A percentile compares a stretch with the other conserved stretches of the same genome.
Evolutionary conservation across 768 basidiomycete genomes (phyloP).

Genomic region (Cystobasidium tubakii): DNA sequence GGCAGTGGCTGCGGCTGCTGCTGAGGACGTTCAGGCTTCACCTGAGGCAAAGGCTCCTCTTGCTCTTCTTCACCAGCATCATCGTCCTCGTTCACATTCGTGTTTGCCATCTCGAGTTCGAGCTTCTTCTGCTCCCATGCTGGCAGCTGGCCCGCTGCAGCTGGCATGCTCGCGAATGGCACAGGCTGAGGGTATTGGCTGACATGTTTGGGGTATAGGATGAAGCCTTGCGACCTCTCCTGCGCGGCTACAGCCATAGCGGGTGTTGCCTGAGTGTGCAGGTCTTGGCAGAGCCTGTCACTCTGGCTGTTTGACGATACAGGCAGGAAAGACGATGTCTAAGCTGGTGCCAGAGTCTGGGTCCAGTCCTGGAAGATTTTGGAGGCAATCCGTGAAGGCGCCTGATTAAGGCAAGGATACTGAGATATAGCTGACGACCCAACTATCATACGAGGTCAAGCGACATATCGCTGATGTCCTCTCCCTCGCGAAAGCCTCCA

Average conservation of each 20-base stretch:
- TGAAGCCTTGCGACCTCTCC: constrained; percentile 10
- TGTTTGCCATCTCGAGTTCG: constrained; percentile 12
- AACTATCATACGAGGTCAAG: no score
- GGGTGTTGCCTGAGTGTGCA: neutral
- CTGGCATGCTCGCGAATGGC: constrained; percentile 6
- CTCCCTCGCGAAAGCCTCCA: no score
- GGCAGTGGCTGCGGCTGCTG: neutral
- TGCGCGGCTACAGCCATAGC: neutral
- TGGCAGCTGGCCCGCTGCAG: constrained; percentile 20
- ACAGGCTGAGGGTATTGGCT: constrained; percentile 30
- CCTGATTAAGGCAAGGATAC: no score
- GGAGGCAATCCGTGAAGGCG: no score
- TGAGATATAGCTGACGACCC: no score
- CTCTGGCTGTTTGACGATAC: no score
- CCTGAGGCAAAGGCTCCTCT: neutral
- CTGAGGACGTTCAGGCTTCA: neutral
- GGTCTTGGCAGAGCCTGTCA: no score
- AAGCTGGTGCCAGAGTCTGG: no score
- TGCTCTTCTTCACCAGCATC: neutral
- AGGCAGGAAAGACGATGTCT: no score
- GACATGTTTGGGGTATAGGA: constrained; percentile 13
- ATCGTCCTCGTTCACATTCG: neutral
- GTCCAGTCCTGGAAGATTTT: no score
- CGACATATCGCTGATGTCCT: no score
- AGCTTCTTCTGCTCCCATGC: constrained; percentile 36